These are phyloP conservation scores for Ogataea naganishii DNA, from an alignment of 805 yeast genomes.

Conservation along the genomic window DNA sequence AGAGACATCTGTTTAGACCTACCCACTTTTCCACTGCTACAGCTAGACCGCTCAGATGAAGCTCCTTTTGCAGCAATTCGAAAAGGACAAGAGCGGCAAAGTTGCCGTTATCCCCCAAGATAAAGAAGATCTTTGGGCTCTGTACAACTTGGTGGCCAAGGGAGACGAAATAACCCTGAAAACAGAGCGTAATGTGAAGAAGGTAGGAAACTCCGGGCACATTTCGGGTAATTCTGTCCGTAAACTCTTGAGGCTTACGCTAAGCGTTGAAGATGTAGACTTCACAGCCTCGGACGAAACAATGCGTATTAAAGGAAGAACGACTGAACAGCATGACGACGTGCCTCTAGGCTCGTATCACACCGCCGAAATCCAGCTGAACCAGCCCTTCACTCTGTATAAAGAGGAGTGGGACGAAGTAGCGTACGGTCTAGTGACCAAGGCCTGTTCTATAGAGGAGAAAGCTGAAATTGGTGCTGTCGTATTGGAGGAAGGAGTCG, in stretches of 20 bases:
- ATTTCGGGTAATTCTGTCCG: slow-evolving; percentile 30
- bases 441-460: slow-evolving; percentile 65
- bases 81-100: slow-evolving; percentile 55
- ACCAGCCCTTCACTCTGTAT: slow-evolving; percentile 56
- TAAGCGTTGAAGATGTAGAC: slow-evolving; percentile 62
- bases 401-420: slow-evolving; percentile 79
- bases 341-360: slow-evolving; percentile 84
- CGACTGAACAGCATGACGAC: slow-evolving; percentile 56
- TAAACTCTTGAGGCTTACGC: slow-evolving; percentile 50
- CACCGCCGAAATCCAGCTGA: slow-evolving; percentile 71
- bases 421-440: slow-evolving; percentile 52
- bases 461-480: slow-evolving; percentile 93
- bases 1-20: too few species aligned
- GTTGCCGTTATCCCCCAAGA: slow-evolving; percentile 74
- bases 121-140: slow-evolving; percentile 83
- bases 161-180: slow-evolving; percentile 68
- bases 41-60: slow-evolving; percentile 44
- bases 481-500: slow-evolving; percentile 89
- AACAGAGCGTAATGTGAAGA: slow-evolving; percentile 58
- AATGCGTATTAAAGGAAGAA: slow-evolving; percentile 74
- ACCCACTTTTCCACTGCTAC: too few species aligned
- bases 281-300: slow-evolving; percentile 71
- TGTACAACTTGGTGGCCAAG: slow-evolving; percentile 70
- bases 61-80: slow-evolving; percentile 37
- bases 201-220: slow-evolving; percentile 8